These are phyloP conservation scores for Phytophthora citricola DNA, from an alignment of 352 stramenopile genomes.

Conservation along the genomic window DNA sequence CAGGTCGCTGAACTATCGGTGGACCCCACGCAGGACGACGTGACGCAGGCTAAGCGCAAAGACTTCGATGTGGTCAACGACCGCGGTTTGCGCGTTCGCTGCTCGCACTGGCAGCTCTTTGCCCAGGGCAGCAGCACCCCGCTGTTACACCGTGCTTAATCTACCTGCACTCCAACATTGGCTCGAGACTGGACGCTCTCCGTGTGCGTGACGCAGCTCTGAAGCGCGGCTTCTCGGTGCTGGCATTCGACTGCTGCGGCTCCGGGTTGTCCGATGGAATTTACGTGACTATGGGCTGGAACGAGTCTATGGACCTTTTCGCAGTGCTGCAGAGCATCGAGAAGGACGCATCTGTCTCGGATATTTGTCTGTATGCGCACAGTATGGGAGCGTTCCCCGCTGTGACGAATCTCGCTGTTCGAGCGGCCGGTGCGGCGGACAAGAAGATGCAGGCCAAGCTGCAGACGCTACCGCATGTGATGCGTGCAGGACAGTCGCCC, in stretches of 20 bases:
- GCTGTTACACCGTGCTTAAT: slow-evolving; percentile 60
- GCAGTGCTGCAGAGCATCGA: slow-evolving; percentile 73
- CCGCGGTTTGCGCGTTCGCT: slow-evolving; percentile 66
- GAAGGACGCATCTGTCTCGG: slow-evolving; percentile 48
- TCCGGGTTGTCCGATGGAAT: slow-evolving; percentile 80
- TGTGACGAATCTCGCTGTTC: slow-evolving; percentile 78
- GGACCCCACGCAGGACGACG: slow-evolving; percentile 21
- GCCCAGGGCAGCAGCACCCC: slow-evolving; percentile 16
- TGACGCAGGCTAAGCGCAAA: slow-evolving; percentile 41
- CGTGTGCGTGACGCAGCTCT: slow-evolving; percentile 72
- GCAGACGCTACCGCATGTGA: slow-evolving; percentile 59
- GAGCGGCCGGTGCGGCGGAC: slow-evolving; percentile 49
- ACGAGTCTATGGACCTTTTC: slow-evolving; percentile 78
- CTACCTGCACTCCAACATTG: slow-evolving; percentile 88
- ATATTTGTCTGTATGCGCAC: slow-evolving; percentile 80
- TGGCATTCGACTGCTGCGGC: slow-evolving; percentile 86
- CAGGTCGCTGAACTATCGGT: slow-evolving; percentile 36
- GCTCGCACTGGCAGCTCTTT: slow-evolving; percentile 83
- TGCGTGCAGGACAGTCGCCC: slow-evolving; percentile 52
- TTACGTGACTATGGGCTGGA: slow-evolving; percentile 90
- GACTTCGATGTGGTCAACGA: slow-evolving; percentile 80
- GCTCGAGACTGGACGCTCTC: slow-evolving; percentile 72
- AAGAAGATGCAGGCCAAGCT: slow-evolving; percentile 61
- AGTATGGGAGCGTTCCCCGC: slow-evolving; percentile 85
- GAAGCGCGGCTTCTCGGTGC: slow-evolving; percentile 73